Evolutionary conservation across 768 basidiomycete genomes (phyloP).

Genomic region (Phlebiopsis flavidoalba): DNA sequence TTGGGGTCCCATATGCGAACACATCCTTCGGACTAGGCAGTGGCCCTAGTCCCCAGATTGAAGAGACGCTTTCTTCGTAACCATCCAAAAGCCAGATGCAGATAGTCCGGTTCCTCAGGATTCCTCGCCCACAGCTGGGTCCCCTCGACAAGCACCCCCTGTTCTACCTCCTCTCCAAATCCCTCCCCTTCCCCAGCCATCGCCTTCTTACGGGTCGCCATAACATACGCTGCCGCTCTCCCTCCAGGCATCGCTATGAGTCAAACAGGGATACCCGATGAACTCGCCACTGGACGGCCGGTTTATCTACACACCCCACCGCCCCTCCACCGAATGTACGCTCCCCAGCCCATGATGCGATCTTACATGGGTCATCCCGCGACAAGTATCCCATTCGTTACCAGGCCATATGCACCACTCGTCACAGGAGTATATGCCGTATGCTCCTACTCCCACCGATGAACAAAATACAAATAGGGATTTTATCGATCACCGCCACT

Average conservation of each 20-base stretch:
- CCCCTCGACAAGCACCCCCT: slow-evolving; percentile 28
- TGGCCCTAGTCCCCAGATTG: slow-evolving; percentile 28
- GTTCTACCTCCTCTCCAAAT: slow-evolving; percentile 40
- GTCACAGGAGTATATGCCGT: slow-evolving; percentile 45
- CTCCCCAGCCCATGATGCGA: slow-evolving; percentile 61
- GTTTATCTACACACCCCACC: slow-evolving; percentile 60
- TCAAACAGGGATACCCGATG: slow-evolving; percentile 73
- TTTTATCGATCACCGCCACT: slow-evolving; percentile 62
- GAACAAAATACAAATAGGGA: no score
- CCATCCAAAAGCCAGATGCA: slow-evolving; percentile 22
- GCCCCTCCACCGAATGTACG: slow-evolving; percentile 48
- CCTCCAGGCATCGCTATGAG: slow-evolving; percentile 72
- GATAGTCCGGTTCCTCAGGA: slow-evolving; percentile 12
- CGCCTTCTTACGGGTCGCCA: slow-evolving; percentile 64
- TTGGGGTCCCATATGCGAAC: slow-evolving; percentile 31
- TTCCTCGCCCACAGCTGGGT: slow-evolving; percentile 7
- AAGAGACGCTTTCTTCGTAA: slow-evolving; percentile 44
- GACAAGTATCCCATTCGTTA: slow-evolving; percentile 43
- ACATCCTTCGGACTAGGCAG: neutral
- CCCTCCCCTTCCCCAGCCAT: slow-evolving; percentile 30
- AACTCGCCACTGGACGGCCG: slow-evolving; percentile 76
- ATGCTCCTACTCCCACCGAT: slow-evolving; percentile 62
- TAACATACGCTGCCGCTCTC: slow-evolving; percentile 50
- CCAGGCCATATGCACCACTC: slow-evolving; percentile 61
- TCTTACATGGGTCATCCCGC: slow-evolving; percentile 45